Evolutionary conservation across 352 stramenopile genomes (phyloP).

Genomic region (Globisporangium yorkense): DNA sequence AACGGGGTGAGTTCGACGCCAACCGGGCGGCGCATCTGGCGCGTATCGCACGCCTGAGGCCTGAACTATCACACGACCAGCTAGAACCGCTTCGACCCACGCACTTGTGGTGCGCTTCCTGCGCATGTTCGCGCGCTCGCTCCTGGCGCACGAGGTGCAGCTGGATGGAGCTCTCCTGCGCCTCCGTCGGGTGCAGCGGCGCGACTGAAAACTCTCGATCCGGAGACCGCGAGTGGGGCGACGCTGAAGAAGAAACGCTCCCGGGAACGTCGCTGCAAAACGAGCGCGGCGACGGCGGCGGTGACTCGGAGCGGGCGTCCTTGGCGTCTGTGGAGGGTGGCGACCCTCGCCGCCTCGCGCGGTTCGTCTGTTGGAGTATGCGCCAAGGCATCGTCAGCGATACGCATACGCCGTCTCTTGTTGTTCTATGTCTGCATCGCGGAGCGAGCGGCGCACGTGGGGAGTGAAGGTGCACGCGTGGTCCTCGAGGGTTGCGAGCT

Average conservation of each 20-base stretch:
- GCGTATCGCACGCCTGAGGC: not conserved
- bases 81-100: not conserved
- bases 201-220: not conserved
- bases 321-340: too few species aligned
- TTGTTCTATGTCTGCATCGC: too few species aligned
- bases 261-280: not conserved
- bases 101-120: slow-evolving; percentile 39
- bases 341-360: too few species aligned
- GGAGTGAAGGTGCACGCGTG: slow-evolving; percentile 58
- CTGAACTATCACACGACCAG: too few species aligned
- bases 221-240: too few species aligned
- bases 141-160: slow-evolving; percentile 49
- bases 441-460: slow-evolving; percentile 21
- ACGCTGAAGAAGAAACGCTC: not conserved
- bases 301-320: too few species aligned
- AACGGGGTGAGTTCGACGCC: not conserved
- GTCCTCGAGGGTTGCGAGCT: slow-evolving; percentile 33
- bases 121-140: slow-evolving; percentile 32
- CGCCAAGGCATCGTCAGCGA: too few species aligned
- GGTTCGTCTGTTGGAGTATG: slow-evolving; percentile 2
- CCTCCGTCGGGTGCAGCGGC: slow-evolving; percentile 40
- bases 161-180: slow-evolving; percentile 57
- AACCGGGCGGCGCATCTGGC: not conserved
- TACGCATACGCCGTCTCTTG: too few species aligned
- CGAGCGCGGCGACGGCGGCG: slow-evolving; percentile 1